Evolutionary conservation across 352 stramenopile genomes (phyloP).

Genomic region (Pythium oligandrum): DNA sequence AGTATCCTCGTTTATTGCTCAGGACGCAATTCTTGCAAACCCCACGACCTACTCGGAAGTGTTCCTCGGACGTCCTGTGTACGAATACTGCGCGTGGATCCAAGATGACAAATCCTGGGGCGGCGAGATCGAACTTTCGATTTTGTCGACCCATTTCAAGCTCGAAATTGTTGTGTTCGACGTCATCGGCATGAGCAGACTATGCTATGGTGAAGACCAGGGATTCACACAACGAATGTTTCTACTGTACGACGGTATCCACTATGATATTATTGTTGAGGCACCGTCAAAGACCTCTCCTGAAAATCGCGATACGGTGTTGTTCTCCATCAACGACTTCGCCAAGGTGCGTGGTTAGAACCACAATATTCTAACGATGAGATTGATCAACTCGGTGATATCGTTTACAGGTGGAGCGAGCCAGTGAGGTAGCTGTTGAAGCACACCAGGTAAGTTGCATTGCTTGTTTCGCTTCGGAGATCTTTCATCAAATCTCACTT

Average conservation of each 20-base stretch:
- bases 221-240: conserved; percentile 81
- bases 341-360: conserved; percentile 37
- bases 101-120: conserved; percentile 78
- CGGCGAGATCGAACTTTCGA: conserved; percentile 84
- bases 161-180: conserved; percentile 86
- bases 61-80: conserved; percentile 68
- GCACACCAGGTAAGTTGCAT: conserved; percentile 51
- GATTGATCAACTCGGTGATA: conserved; percentile 2
- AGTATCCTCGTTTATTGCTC: not conserved
- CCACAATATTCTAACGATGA: not conserved
- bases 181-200: conserved; percentile 77
- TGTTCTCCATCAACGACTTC: conserved; percentile 85
- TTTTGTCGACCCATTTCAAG: conserved; percentile 69
- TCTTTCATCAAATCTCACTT: not conserved
- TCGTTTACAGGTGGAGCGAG: conserved; percentile 45
- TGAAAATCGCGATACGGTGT: conserved; percentile 47
- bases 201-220: conserved; percentile 82
- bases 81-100: conserved; percentile 86
- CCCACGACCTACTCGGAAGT: conserved; percentile 66
- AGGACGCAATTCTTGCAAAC: conserved; percentile 60
- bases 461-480: not conserved
- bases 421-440: conserved; percentile 77
- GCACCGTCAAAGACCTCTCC: conserved; percentile 34
- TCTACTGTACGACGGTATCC: conserved; percentile 82
- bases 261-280: conserved; percentile 82